phyloP scores from a whole-genome alignment of 23 red algal genomes.

The Chondrus crispus region DNA sequence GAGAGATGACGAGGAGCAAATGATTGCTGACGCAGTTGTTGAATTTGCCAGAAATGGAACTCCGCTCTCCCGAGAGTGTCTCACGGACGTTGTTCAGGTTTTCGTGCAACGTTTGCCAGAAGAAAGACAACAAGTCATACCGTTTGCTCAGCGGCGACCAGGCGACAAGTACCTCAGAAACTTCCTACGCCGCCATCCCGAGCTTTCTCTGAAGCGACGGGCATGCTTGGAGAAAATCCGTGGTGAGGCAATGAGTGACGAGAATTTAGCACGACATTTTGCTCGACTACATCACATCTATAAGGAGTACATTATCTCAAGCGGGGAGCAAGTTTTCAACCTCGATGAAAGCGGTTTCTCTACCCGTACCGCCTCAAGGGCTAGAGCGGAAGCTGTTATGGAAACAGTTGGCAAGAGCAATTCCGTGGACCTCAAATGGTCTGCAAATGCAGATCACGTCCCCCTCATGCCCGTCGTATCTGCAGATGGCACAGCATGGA shows the following conservation, averaged over 20 bases:
- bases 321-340: not conserved
- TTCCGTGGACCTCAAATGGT: not conserved
- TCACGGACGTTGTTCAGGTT: not conserved
- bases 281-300: not conserved
- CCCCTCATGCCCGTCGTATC: slow-evolving; percentile 7
- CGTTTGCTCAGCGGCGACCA: not conserved
- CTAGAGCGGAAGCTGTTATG: not conserved
- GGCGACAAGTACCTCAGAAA: not conserved
- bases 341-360: slow-evolving; percentile 16
- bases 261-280: not conserved
- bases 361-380: not conserved
- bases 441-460: not conserved
- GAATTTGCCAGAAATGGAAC: no score
- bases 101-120: not conserved
- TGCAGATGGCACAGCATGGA: not conserved
- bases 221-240: not conserved
- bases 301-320: not conserved
- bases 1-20: no score
- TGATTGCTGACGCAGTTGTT: no score
- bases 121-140: not conserved
- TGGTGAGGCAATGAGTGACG: not conserved
- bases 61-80: not conserved
- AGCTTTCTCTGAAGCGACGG: not conserved
- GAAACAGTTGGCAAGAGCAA: not conserved
- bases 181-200: not conserved